Conservation (phyloP, 768 basidiomycete genomes). For the Filobasidium floriforme region DNA sequence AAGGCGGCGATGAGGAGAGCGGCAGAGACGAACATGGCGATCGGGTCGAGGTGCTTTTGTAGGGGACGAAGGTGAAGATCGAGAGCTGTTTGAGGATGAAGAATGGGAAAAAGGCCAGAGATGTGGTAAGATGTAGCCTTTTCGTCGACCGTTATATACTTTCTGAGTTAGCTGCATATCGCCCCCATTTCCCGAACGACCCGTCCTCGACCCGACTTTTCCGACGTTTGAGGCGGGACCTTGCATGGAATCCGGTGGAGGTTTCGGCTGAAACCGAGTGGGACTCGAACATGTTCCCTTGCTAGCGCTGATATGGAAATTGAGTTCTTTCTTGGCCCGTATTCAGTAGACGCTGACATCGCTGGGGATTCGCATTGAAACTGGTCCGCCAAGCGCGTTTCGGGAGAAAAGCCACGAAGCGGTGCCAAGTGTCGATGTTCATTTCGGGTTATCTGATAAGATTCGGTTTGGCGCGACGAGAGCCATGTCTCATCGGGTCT, state of each 20-base stretch:
- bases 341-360: not conserved
- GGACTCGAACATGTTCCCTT: not conserved
- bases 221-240: too few relatives aligned
- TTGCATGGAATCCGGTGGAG: too few relatives aligned
- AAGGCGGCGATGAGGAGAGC: conserved; percentile 4
- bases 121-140: not conserved
- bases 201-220: too few relatives aligned
- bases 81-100: not conserved
- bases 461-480: not conserved
- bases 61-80: not conserved
- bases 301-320: not conserved
- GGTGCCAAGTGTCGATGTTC: not conserved
- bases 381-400: too few relatives aligned
- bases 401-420: not conserved
- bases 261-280: not conserved
- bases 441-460: conserved; percentile 1
- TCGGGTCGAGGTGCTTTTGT: not conserved
- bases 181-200: too few relatives aligned
- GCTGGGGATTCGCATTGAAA: too few relatives aligned
- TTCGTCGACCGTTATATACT: not conserved
- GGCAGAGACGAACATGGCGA: not conserved
- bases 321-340: not conserved
- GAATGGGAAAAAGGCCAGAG: not conserved
- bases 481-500: not conserved
- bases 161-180: too few relatives aligned